phyloP scores from a whole-genome alignment of 1,284 basidiomycete genomes.

The Tylopilus sp. region DNA sequence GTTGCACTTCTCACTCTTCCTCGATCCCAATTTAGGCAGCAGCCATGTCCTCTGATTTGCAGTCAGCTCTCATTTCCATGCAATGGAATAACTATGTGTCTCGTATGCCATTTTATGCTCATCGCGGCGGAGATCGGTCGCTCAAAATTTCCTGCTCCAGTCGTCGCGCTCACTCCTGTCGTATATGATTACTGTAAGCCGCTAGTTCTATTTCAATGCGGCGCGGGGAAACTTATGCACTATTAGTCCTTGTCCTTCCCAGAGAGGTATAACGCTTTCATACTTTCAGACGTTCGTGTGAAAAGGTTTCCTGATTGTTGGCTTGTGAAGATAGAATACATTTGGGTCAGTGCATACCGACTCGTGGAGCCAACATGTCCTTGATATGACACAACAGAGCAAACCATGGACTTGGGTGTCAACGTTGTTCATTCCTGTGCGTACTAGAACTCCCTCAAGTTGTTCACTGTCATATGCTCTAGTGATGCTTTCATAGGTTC shows the following conservation, averaged over 20 bases:
- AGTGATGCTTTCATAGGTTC: background rate
- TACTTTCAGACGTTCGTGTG: too few relatives aligned
- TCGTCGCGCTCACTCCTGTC: conserved; percentile 3
- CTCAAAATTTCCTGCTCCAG: background rate
- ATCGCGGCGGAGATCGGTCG: too few relatives aligned
- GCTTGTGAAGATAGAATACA: conserved; percentile 17
- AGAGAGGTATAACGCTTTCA: conserved; percentile 2
- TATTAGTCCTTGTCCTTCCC: conserved; percentile 2
- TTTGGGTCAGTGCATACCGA: conserved; percentile 10
- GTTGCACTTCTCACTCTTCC: too few relatives aligned
- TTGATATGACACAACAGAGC: conserved; percentile 8
- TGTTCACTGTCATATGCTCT: background rate
- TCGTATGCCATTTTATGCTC: too few relatives aligned
- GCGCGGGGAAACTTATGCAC: too few relatives aligned
- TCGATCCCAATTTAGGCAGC: too few relatives aligned
- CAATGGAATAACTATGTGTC: too few relatives aligned
- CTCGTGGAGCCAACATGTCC: background rate
- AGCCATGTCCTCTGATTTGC: too few relatives aligned
- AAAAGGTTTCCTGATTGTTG: background rate
- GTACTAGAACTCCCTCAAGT: background rate
- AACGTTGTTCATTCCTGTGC: conserved; percentile 10
- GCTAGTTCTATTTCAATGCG: background rate
- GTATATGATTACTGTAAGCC: conserved; percentile 7
- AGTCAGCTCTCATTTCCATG: too few relatives aligned
- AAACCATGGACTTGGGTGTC: conserved; percentile 22